Conservation (phyloP, 2,329 filamentous ascomycete genomes). For the Ophiostoma montium region DNA sequence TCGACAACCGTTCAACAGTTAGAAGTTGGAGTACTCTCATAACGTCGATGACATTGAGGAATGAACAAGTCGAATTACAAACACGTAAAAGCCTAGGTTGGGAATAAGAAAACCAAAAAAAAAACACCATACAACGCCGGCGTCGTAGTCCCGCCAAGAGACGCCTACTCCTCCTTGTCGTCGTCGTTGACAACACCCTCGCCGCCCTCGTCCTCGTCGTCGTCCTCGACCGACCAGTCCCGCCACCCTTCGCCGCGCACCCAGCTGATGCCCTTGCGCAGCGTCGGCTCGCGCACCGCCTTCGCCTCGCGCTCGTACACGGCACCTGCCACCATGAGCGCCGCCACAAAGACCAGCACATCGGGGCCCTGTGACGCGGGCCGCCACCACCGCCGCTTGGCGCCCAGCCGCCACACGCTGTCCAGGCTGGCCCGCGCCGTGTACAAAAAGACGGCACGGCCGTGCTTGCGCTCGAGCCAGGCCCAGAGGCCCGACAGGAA, state of each 20-base stretch:
- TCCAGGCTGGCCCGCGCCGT: slow-evolving; percentile 66
- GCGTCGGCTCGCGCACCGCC: slow-evolving; percentile 50
- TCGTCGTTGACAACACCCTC: too few relatives aligned
- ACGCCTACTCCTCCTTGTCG: background rate
- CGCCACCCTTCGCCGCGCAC: slow-evolving; percentile 61
- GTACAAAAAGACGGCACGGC: slow-evolving; percentile 63
- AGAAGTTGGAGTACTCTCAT: too few relatives aligned
- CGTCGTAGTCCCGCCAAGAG: too few relatives aligned
- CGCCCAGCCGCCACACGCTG: slow-evolving; percentile 82
- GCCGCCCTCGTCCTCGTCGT: slow-evolving; percentile 34
- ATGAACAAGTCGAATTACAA: too few relatives aligned
- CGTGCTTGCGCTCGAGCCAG: slow-evolving; percentile 52
- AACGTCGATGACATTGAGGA: too few relatives aligned
- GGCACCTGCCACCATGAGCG: slow-evolving; percentile 62
- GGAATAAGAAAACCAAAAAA: too few relatives aligned
- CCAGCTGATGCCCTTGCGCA: slow-evolving; percentile 61
- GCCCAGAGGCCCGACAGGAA: slow-evolving; percentile 78
- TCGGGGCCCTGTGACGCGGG: slow-evolving; percentile 69
- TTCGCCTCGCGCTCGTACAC: slow-evolving; percentile 60
- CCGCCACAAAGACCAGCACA: slow-evolving; percentile 66
- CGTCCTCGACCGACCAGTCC: slow-evolving; percentile 46
- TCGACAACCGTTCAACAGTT: too few relatives aligned
- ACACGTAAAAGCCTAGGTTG: too few relatives aligned
- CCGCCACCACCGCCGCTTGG: slow-evolving; percentile 90
- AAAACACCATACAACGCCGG: too few relatives aligned